These are phyloP conservation scores for Aristolochia fimbriata DNA, from an alignment of 164 flowering plant genomes.

Conservation along the genomic window DNA sequence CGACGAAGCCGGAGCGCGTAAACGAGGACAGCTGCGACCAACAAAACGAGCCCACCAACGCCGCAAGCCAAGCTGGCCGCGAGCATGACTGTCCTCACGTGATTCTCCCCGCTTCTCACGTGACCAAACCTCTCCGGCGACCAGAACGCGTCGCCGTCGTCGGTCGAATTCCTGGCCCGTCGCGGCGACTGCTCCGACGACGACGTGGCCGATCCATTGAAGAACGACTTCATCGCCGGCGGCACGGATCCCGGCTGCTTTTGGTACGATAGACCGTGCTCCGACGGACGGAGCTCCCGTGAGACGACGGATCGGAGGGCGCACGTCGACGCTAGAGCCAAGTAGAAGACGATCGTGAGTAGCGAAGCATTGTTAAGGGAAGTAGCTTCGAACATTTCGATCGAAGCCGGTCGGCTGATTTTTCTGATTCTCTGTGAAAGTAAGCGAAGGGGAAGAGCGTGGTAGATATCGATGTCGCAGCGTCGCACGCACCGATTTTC, in stretches of 20 bases:
- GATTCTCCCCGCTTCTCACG: neutral
- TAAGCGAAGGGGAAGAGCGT: too few relatives aligned
- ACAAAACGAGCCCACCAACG: neutral
- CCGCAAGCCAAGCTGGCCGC: constrained; percentile 2
- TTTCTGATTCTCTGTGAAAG: too few relatives aligned
- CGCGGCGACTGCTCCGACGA: neutral
- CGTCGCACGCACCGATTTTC: too few relatives aligned
- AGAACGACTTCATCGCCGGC: constrained; percentile 5
- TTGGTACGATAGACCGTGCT: constrained; percentile 1
- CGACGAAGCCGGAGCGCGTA: neutral
- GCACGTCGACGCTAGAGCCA: too few relatives aligned
- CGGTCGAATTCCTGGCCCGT: constrained; percentile 1
- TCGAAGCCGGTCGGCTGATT: too few relatives aligned
- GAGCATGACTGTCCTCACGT: constrained; percentile 4
- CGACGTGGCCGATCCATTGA: constrained; percentile 1
- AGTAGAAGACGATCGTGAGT: too few relatives aligned
- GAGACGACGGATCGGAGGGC: constrained; percentile 1
- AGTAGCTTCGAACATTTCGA: too few relatives aligned
- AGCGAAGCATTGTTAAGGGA: too few relatives aligned
- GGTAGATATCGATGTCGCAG: too few relatives aligned
- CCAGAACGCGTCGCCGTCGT: constrained; percentile 2
- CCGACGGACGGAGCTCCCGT: constrained; percentile 6
- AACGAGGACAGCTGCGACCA: neutral
- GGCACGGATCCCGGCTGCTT: neutral
- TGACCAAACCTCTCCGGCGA: constrained; percentile 1